Conservation (phyloP, 805 yeast species). For the Candida schatavii region DNA sequence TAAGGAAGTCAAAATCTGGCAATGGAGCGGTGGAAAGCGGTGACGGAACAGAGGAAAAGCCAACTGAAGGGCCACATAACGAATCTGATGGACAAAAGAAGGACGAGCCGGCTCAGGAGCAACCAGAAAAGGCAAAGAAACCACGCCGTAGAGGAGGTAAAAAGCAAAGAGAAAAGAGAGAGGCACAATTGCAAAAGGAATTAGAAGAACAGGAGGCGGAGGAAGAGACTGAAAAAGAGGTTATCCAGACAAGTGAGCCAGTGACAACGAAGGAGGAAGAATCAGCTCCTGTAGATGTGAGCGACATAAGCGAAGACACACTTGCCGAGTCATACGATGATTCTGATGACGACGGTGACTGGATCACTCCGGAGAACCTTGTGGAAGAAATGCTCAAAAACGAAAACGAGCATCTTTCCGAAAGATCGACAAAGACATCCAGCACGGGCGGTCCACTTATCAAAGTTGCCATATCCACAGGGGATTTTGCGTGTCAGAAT, state of each 20-base stretch:
- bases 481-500: conserved; percentile 97
- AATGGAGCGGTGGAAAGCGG: conserved; percentile 13
- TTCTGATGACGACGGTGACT: conserved; percentile 79
- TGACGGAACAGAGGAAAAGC: conserved; percentile 15
- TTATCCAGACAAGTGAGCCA: neutral
- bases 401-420: conserved; percentile 53
- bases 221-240: conserved; percentile 4
- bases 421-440: conserved; percentile 19
- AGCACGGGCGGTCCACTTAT: conserved; percentile 33
- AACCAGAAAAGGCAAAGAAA: conserved; percentile 35
- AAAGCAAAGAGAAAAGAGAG: conserved; percentile 59
- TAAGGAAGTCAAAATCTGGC: conserved; percentile 18
- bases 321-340: conserved; percentile 45
- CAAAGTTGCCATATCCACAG: conserved; percentile 84
- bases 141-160: conserved; percentile 63
- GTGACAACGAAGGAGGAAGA: neutral
- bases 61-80: conserved; percentile 5
- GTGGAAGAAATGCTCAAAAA: conserved; percentile 68
- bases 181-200: conserved; percentile 28
- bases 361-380: conserved; percentile 91
- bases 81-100: too few species aligned
- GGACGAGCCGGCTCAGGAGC: conserved; percentile 9
- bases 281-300: neutral
- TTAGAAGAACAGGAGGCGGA: conserved; percentile 9
- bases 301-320: neutral